Conservation (phyloP, 2,329 filamentous ascomycete species). For the Fusarium veterinarium region DNA sequence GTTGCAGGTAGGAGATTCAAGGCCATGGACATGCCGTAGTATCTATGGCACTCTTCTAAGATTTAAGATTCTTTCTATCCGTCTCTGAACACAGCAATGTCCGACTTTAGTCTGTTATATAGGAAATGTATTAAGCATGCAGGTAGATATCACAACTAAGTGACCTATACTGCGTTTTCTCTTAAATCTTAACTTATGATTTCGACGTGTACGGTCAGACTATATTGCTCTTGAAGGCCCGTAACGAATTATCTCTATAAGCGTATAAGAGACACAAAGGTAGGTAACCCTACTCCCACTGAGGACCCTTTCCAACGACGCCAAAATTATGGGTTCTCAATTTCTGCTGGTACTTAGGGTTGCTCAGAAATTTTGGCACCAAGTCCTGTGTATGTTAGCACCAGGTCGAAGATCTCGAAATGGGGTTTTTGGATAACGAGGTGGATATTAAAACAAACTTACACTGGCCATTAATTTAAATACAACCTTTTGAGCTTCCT, state of each 20-base stretch:
- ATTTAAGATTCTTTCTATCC: neutral
- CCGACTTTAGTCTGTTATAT: neutral
- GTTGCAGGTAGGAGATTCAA: neutral
- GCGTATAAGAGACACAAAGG: neutral
- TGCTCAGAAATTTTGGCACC: conserved; percentile 77
- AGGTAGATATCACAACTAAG: neutral
- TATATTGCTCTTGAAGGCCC: neutral
- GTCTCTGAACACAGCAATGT: neutral
- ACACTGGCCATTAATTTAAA: conserved; percentile 99
- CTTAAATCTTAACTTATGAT: neutral
- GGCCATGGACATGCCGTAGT: neutral
- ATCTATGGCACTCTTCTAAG: neutral
- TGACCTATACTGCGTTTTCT: neutral
- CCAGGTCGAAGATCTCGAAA: conserved; percentile 3
- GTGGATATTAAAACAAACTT: conserved; percentile 59
- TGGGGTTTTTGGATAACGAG: neutral
- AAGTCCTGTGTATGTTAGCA: conserved; percentile 67
- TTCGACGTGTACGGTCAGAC: neutral
- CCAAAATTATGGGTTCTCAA: conserved; percentile 74
- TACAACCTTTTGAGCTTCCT: conserved; percentile 93
- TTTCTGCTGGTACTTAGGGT: conserved; percentile 73
- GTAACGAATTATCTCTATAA: neutral
- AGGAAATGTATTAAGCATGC: neutral
- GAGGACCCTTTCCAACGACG: conserved; percentile 55
- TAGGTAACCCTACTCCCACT: conserved; percentile 49